Evolutionary conservation across 331 rosid genomes (phyloP), one percentile per base, ranked within the genome.

Genomic region (Spiraea crenata): DNA sequence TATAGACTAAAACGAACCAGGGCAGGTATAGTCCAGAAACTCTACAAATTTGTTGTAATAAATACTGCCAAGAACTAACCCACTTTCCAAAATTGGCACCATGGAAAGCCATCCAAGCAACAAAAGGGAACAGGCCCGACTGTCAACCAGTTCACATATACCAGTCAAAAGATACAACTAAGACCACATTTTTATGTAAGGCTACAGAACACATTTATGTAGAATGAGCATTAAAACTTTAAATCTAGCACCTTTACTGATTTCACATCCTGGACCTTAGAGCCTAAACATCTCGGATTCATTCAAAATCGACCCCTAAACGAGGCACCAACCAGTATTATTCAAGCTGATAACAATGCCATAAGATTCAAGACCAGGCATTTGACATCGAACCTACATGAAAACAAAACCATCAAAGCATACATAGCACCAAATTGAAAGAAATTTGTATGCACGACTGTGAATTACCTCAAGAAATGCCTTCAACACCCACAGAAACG

Each of bases 391-490:
- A 48, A 39, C 65, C 39, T 70, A 51, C 31, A 68, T 19, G 34
- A 16, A 76, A 54, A 15, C 17, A 6, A 49, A 19, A 55, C 14
- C 20, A n/a, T 3, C 31, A 45, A 13, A 39, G 16, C 52, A 75
- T 5, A 38, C 31, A 35, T 40, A 57, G 17, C 35, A 50, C 13
- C 35, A 76, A 37, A 71, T 44, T 12, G n/a, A 45, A 3, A 17
- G 56, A 48, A 55, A 20, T 59, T 20, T 17, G 51, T 0, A 38
- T 49, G 19, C 48, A 9, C 5, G 19, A 5, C 56, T 57, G 59
- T 3, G 45, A 74, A 39, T 40, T 83, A 91, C 97, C 95, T 86
- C 89, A 61, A 91, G 92, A 80, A 91, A 88, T n/a, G 92, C 95
- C 88, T 85, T 91, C 76, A 80, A 71, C 76, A 91, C 44, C 95